Base-by-base conservation (phyloP, 164 flowering plant species). In the Vitis amurensis region DNA sequence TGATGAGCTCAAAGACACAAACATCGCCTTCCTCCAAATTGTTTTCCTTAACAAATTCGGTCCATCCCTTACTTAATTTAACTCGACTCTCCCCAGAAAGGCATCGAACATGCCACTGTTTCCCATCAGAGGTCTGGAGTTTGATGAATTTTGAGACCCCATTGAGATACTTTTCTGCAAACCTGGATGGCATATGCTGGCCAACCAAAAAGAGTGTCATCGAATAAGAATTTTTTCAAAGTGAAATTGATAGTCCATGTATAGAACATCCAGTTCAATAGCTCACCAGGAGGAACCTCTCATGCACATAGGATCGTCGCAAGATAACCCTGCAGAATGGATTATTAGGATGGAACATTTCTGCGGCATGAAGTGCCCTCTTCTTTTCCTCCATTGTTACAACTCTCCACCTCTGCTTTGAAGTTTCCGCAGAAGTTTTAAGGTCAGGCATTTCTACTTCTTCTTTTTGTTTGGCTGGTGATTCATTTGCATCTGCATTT, bases 21-120 rank as follows among this genome's bases (percentile, higher is more conserved):
- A 78, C 80, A 67, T 83, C 83, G 2, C 83, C 86, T 67, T 75
- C 79, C 49, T 78, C 82, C 66, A 83, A 64, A 57, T 76, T 74
- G 47, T 83, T 80, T 64, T 80, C 81, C 73, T 76, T 23, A 9
- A 79, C 47, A 68, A 83, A 83, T 30, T 78, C 80, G 55, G 70
- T 71, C 84, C 83, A 80, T 9, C 86, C 86, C 19, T 17, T 17
- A 17, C 67, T 77, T n/a, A 76, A 55, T 55, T 79, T 82, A 27
- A 76, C 75, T 57, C 75, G 67, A 16, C 77, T 73, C 8, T 72
- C 78, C 61, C 50, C 74, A 15, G 72, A 74, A 29, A 79, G 72
- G 60, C 78, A 76, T 37, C 83, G 77, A 15, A 80, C 83, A 62
- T 78, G 61, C 83, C 83, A 82, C 72, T 82, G 83, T 48, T 67